Conservation (phyloP, 2,329 filamentous ascomycete genomes). For the Colletotrichum karsti region DNA sequence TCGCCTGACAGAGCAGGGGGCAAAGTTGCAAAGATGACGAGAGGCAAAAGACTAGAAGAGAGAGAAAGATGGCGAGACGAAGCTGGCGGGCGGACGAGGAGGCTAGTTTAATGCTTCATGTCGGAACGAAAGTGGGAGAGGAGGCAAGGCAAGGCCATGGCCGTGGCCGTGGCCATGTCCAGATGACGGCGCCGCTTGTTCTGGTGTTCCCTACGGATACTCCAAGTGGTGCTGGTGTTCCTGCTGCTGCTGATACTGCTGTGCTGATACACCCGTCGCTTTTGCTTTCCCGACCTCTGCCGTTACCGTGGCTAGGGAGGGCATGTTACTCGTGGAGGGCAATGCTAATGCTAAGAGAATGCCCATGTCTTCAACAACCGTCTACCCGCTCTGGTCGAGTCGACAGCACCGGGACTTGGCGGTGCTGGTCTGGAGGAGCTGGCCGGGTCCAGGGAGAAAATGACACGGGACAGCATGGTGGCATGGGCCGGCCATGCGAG, state of each 20-base stretch:
- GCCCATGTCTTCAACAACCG: neutral
- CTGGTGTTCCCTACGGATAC: too few species aligned
- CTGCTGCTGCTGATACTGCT: neutral
- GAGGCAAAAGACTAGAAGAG: neutral
- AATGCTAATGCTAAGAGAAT: neutral
- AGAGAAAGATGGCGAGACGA: neutral
- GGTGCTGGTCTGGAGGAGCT: neutral
- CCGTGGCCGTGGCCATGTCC: too few species aligned
- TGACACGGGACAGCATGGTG: neutral
- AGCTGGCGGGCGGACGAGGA: neutral
- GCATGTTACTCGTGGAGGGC: neutral
- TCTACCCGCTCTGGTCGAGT: neutral
- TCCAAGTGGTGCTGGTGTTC: neutral
- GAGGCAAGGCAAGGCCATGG: neutral
- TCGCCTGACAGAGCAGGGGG: neutral
- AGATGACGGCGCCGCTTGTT: neutral
- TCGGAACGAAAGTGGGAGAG: neutral
- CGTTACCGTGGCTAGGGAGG: neutral
- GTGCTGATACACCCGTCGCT: too few species aligned
- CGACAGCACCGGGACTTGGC: neutral
- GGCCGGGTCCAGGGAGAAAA: slow-evolving; percentile 6
- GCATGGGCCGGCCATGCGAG: neutral
- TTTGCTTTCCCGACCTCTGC: too few species aligned
- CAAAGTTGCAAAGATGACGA: neutral
- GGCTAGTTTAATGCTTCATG: slow-evolving; percentile 18